Base-by-base conservation (phyloP, 805 yeast genomes). In the Ogataea trehaloabstinens region DNA sequence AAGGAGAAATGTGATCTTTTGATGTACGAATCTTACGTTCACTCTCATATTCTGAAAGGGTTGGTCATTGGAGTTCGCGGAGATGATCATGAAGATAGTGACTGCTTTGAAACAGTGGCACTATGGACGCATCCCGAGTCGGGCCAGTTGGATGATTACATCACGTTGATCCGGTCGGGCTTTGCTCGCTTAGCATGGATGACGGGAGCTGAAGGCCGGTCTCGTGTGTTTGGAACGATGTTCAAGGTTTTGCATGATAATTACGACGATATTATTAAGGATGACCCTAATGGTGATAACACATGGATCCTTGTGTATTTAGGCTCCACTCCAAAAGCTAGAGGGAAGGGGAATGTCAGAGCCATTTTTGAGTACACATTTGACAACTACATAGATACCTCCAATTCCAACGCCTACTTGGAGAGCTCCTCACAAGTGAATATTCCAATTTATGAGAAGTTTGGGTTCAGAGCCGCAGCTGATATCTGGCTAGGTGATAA, bases 311-410 rank as follows among this genome's bases (percentile, higher is more conserved):
- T 63, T 31, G 66, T 63, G 16, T 63, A 63, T 28, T 35, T 63
- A 4, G 67, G 67, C 3, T 56, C 66, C 5, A 53, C 64, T 5
- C 67, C 67, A 12, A 51, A 54, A 13, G 77, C 80, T 5, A 64
- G 79, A 46, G 82, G 82, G 24, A 76, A 76, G 51, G 82, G 82
- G 15, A 76, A 76, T 49, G 75, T 67, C 8, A 56, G 80, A 34
- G 65, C 64, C 19, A 60, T 74, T 53, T 70, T 76, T 46, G 72
- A 75, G 5, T 69, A 63, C 50, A 68, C 73, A 72, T 73, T 70
- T 48, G 52, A 58, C 24, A 63, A 68, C 37, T 63, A 68, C 52
- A 62, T 76, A 37, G 80, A 76, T 46, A 58, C 58, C 18, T 50
- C 51, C 7, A 63, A 62, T 11, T 55, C 64, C 35, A 55, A 67